phyloP scores from a whole-genome alignment of 2,329 filamentous ascomycete species.

The Fusarium solani-melongenae region DNA sequence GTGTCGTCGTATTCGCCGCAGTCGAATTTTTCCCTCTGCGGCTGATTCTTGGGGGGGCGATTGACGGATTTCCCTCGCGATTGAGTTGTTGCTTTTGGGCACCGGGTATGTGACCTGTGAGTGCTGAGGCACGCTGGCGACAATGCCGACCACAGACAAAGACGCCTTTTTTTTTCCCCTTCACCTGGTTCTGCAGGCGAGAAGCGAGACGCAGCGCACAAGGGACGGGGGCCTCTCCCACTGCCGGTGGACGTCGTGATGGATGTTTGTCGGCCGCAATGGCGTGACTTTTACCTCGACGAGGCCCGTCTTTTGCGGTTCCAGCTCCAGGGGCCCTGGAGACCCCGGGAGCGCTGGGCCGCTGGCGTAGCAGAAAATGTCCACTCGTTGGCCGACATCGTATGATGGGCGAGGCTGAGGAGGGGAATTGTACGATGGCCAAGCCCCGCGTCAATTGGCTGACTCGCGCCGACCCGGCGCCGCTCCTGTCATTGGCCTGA shows the following conservation, averaged over 20 bases:
- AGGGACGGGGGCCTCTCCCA: conserved; percentile 27
- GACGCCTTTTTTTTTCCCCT: conserved; percentile 6
- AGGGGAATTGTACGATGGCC: conserved; percentile 48
- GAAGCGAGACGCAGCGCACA: conserved; percentile 24
- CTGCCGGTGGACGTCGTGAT: conserved; percentile 43
- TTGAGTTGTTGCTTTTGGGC: conserved; percentile 19
- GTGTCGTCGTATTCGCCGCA: conserved; percentile 36
- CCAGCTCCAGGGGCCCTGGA: conserved; percentile 40
- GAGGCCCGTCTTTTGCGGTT: conserved; percentile 38
- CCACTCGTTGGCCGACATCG: conserved; percentile 46
- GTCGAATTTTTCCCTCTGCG: conserved; percentile 21
- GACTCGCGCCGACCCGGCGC: conserved; percentile 15
- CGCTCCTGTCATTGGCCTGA: conserved; percentile 25
- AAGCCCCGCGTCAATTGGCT: conserved; percentile 39
- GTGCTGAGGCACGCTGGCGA: conserved; percentile 24
- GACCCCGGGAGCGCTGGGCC: conserved; percentile 35
- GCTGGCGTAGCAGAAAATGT: conserved; percentile 45
- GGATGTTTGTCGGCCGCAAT: conserved; percentile 44
- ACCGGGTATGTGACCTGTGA: conserved; percentile 19
- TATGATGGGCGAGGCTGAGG: conserved; percentile 53
- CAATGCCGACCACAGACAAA: conserved; percentile 11
- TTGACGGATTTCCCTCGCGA: conserved; percentile 26
- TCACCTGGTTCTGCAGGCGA: conserved; percentile 23
- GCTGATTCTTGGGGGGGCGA: conserved; percentile 11
- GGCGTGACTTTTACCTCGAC: conserved; percentile 46